Conservation (phyloP, 2,329 filamentous ascomycete genomes). For the Alternaria sp. region DNA sequence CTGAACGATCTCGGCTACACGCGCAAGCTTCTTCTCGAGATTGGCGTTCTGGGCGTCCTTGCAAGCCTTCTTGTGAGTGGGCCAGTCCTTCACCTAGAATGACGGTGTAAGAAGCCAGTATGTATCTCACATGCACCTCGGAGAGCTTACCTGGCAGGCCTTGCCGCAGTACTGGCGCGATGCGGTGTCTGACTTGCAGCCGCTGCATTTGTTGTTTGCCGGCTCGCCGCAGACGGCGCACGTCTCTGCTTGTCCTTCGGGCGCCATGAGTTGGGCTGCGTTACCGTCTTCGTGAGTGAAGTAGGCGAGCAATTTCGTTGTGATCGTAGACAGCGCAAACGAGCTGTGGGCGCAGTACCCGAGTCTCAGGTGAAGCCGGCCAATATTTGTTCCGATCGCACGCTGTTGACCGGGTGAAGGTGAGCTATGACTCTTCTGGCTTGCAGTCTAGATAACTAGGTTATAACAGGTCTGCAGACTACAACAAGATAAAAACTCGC, state of each 20-base stretch:
- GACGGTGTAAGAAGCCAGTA: not conserved
- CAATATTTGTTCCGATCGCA: no score
- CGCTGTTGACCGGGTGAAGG: no score
- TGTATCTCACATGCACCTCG: not conserved
- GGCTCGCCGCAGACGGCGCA: not conserved
- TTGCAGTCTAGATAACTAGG: no score
- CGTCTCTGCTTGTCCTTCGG: not conserved
- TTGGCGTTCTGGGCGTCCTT: not conserved
- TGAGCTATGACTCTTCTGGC: no score
- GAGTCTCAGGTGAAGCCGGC: not conserved
- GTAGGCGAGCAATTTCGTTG: no score
- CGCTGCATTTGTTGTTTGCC: conserved; percentile 1
- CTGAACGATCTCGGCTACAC: not conserved
- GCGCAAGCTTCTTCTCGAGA: not conserved
- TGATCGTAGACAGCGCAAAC: no score
- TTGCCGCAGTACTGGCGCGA: conserved; percentile 1
- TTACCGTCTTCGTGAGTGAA: no score
- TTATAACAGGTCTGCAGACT: no score
- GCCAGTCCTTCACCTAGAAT: not conserved
- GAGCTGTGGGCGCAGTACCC: not conserved
- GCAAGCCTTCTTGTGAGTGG: conserved; percentile 1
- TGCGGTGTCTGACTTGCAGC: not conserved
- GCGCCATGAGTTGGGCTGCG: not conserved
- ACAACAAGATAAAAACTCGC: no score
- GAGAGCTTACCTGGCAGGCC: not conserved